These are phyloP conservation scores for Blastobotrys robertii DNA, from an alignment of 805 yeast genomes.

Conservation along the genomic window DNA sequence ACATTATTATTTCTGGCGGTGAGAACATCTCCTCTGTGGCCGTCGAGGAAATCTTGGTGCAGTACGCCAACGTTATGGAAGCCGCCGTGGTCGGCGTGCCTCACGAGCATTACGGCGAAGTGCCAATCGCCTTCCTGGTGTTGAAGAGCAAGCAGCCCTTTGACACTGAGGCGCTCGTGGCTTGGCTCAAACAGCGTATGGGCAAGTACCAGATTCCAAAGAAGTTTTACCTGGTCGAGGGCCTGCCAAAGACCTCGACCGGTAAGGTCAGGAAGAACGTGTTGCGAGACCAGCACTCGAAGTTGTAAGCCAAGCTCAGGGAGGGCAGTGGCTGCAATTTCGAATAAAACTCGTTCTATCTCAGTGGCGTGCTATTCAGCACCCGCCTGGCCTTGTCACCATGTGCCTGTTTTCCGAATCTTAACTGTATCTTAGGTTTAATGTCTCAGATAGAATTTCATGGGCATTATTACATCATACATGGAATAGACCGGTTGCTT, in stretches of 20 bases:
- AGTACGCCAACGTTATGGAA: slow-evolving; percentile 24
- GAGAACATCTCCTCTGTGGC: slow-evolving; percentile 30
- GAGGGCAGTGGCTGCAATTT: too few relatives aligned
- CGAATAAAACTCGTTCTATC: too few relatives aligned
- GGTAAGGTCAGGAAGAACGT: slow-evolving; percentile 28
- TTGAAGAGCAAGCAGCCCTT: slow-evolving; percentile 12
- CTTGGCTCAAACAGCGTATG: slow-evolving; percentile 19
- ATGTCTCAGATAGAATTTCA: too few relatives aligned
- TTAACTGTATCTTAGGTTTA: too few relatives aligned
- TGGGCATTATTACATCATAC: too few relatives aligned
- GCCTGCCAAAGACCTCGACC: slow-evolving; percentile 29
- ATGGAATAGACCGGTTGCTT: too few relatives aligned
- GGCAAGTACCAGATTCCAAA: slow-evolving; percentile 29
- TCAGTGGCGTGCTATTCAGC: too few relatives aligned
- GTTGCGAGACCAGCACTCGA: slow-evolving; percentile 17
- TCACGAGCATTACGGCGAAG: slow-evolving; percentile 26
- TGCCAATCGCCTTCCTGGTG: slow-evolving; percentile 26
- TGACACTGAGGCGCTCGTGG: slow-evolving; percentile 13
- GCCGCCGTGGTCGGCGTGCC: slow-evolving; percentile 27
- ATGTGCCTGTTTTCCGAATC: too few relatives aligned
- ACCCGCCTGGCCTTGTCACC: too few relatives aligned
- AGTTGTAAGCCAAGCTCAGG: too few relatives aligned
- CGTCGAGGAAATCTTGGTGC: slow-evolving; percentile 22
- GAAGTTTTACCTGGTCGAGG: slow-evolving; percentile 18
- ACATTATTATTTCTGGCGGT: slow-evolving; percentile 30